phyloP scores from a whole-genome alignment of 495 filamentous ascomycete genomes.

The Neurospora hispaniola region DNA sequence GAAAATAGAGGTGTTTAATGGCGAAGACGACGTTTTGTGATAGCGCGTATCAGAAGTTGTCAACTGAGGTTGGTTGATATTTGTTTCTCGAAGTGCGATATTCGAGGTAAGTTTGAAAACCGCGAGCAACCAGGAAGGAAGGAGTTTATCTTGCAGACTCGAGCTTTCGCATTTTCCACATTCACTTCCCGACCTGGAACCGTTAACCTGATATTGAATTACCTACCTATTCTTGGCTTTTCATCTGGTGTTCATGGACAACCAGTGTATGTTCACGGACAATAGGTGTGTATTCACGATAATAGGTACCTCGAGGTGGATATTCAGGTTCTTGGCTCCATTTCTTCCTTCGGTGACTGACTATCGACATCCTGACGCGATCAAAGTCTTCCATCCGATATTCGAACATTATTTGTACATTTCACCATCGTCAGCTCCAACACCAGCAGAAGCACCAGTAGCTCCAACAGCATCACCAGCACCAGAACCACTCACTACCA shows the following conservation, averaged over 20 bases:
- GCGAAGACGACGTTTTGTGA: no score
- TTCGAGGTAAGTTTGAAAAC: background rate
- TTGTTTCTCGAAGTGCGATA: no score
- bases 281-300: background rate
- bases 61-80: no score
- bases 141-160: background rate
- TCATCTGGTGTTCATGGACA: background rate
- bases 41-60: no score
- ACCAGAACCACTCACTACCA: no score
- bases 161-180: background rate
- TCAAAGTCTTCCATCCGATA: background rate
- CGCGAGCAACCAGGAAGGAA: background rate
- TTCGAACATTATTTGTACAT: background rate
- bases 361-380: background rate
- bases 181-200: background rate
- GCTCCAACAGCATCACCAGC: no score
- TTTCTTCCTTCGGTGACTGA: background rate
- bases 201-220: background rate
- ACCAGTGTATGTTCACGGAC: no score
- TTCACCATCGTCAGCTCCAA: no score
- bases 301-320: background rate
- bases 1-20: no score
- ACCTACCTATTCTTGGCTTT: background rate
- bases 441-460: no score
- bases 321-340: background rate